Evolutionary conservation across 257 asterid genomes (phyloP).

Genomic region (Przewalskia tangutica): DNA sequence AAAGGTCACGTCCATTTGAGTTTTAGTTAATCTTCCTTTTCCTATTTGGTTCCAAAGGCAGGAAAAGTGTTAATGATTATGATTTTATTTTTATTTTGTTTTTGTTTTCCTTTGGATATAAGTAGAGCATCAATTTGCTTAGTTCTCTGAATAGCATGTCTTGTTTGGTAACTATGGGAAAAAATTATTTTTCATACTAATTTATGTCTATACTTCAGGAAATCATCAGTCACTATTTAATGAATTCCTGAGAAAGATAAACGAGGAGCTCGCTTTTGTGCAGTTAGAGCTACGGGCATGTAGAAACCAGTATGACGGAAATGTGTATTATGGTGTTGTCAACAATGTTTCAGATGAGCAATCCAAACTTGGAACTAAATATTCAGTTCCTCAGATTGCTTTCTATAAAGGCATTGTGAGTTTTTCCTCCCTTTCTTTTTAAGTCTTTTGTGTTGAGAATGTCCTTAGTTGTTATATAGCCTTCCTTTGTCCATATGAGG

Average conservation of each 20-base stretch:
- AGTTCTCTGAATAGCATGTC: not conserved
- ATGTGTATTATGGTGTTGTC: conserved; percentile 74
- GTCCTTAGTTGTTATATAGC: not conserved
- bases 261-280: conserved; percentile 46
- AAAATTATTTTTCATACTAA: not conserved
- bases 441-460: not conserved
- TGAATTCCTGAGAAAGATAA: conserved; percentile 57
- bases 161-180: not conserved
- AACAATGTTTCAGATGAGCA: conserved; percentile 73
- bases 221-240: conserved; percentile 36
- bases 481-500: not conserved
- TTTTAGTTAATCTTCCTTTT: not conserved
- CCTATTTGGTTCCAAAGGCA: not conserved
- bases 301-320: conserved; percentile 61
- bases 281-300: conserved; percentile 81
- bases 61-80: not conserved
- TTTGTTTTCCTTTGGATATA: not conserved
- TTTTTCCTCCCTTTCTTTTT: not conserved
- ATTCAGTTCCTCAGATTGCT: conserved; percentile 80
- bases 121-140: not conserved
- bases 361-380: conserved; percentile 86
- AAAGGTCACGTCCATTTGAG: not conserved
- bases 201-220: conserved; percentile 23
- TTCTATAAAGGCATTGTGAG: conserved; percentile 86
- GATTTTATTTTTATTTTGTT: not conserved